A percentile compares a stretch with the other conserved stretches of the same genome.
phyloP scores from a whole-genome alignment of 345 rosid species.

The Boechera divaricarpa region DNA sequence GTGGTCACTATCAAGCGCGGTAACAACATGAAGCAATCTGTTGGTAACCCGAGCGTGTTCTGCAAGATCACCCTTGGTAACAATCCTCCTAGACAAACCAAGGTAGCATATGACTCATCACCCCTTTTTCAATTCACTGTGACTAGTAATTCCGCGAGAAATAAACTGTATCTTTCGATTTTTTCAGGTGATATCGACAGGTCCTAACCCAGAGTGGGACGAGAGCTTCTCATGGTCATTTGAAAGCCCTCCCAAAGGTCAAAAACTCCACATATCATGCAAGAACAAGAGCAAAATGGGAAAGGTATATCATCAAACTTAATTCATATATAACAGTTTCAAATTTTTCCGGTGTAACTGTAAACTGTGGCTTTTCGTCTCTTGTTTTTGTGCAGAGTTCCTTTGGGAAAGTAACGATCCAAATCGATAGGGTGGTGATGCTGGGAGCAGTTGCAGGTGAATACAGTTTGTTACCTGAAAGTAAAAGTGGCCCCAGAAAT shows the following conservation, averaged over 20 bases:
- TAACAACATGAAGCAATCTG: constrained; percentile 98
- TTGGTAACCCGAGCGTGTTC: constrained; percentile 94
- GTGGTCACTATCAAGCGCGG: constrained; percentile 94
- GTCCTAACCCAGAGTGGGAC: constrained; percentile 98
- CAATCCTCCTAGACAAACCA: constrained; percentile 85
- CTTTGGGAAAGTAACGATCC: constrained; percentile 96
- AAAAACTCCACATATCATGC: constrained; percentile 96
- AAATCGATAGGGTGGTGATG: constrained; percentile 96
- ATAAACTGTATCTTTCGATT: not conserved
- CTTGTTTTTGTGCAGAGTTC: constrained; percentile 66
- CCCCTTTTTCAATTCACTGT: not conserved
- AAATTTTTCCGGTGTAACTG: not conserved
- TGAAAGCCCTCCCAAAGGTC: constrained; percentile 99
- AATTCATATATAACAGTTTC: not conserved
- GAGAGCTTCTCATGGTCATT: constrained; percentile 99
- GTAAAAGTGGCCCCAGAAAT: constrained; percentile 93
- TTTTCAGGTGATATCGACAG: constrained; percentile 83
- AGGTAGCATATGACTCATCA: constrained; percentile 51
- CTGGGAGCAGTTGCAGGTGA: constrained; percentile 97
- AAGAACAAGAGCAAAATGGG: constrained; percentile 99
- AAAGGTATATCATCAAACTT: constrained; percentile 58
- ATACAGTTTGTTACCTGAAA: constrained; percentile 84
- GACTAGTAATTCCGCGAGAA: not conserved
- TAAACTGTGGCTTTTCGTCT: not conserved
- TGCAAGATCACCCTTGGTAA: constrained; percentile 95